Evolutionary conservation across 1,284 basidiomycete genomes (phyloP).

Genomic region (Neolentinus lepideus): DNA sequence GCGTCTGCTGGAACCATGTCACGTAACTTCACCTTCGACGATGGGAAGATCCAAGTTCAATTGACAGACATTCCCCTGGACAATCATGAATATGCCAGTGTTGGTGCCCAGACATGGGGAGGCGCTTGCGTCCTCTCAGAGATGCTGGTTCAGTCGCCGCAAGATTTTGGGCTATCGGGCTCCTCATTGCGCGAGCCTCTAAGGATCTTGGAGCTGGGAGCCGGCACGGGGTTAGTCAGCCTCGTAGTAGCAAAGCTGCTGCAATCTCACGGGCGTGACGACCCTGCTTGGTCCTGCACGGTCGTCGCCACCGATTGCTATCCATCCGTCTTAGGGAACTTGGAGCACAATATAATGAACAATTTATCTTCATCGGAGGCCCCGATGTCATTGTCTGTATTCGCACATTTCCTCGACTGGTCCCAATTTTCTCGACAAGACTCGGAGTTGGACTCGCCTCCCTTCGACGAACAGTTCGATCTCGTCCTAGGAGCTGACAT

Average conservation of each 20-base stretch:
- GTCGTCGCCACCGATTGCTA: conserved; percentile 80
- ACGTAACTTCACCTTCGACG: conserved; percentile 31
- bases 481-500: conserved; percentile 71
- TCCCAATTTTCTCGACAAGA: conserved; percentile 34
- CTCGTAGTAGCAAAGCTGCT: conserved; percentile 54
- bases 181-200: conserved; percentile 15
- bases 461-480: conserved; percentile 45
- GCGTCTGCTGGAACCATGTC: conserved; percentile 32
- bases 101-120: conserved; percentile 92
- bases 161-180: conserved; percentile 36
- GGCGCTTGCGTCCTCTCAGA: conserved; percentile 79
- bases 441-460: background rate
- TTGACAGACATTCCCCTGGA: conserved; percentile 72
- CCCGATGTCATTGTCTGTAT: conserved; percentile 17
- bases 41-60: conserved; percentile 30
- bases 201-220: conserved; percentile 77
- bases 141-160: conserved; percentile 59
- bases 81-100: conserved; percentile 66
- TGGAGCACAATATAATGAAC: conserved; percentile 54
- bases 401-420: conserved; percentile 58
- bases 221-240: conserved; percentile 84
- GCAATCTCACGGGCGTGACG: conserved; percentile 12
- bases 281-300: conserved; percentile 17
- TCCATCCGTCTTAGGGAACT: conserved; percentile 67
- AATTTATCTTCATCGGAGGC: conserved; percentile 39